Evolutionary conservation across 2,329 filamentous ascomycete species (phyloP), one percentile per base, ranked within the genome.

Genomic region (Phoma herbarum): DNA sequence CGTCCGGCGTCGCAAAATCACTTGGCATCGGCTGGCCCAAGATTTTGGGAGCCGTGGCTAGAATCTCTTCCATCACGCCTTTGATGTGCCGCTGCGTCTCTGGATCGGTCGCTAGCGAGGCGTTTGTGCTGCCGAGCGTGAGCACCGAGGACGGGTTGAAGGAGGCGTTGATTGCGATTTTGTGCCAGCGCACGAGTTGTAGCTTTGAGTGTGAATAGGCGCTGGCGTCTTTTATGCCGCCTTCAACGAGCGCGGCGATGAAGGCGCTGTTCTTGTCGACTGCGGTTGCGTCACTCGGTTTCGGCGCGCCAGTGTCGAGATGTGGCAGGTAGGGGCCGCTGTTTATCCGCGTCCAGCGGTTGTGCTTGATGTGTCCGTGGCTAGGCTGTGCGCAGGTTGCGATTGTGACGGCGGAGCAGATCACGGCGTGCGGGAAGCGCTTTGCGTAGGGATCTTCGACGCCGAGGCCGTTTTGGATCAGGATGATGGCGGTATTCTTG

Each of bases 111-210:
- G 86, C 81, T 86, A 92, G 90, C 61, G 85, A 84, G 44, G 86
- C 83, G 70, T 91, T 91, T 52, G 86, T 84, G 2, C 83, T 79
- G 1, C 88, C 87, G 12, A 87, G 86, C 1, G 84, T 85, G 0
- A 92, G 81, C 8, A 91, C 88, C 2, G 88, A 86, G 0, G 86
- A 88, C 0, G 89, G 88, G 77, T 92, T 92, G 83, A 91, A 90
- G 50, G 87, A 86, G 0, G 88, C 87, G 74, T 92, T 92, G 80
- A 92, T 91, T 67, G 87, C 88, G 61, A 91, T 85, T 75, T 92
- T 92, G 75, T 91, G 89, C 89, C 89, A 92, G 23, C 89, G 82
- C 18, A 91, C 85, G 41, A 86, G 84, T 75, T 92, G 90, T 44
- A 92, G 79, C 59, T 86, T 88, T 29, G 86, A 78, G 73, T 90